Conservation (phyloP, 805 yeast species). For the Wickerhamomyces bisporus region DNA sequence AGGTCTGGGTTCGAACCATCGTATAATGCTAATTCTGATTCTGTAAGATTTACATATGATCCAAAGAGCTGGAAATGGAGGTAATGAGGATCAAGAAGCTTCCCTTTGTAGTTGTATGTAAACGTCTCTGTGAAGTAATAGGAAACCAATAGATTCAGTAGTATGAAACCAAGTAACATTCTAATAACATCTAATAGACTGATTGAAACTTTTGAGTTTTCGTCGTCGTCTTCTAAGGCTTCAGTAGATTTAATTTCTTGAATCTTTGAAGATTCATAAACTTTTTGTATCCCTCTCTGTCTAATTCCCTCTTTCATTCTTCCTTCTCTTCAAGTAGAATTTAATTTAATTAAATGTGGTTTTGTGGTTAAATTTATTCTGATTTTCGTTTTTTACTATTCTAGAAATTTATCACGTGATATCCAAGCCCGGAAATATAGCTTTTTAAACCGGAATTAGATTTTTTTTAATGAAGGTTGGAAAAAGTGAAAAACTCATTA, state of each 20-base stretch:
- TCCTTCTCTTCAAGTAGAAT: no score
- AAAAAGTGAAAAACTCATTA: no score
- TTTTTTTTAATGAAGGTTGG: no score
- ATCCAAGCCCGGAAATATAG: no score
- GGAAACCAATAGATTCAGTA: slow-evolving; percentile 11
- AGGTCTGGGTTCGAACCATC: slow-evolving; percentile 37
- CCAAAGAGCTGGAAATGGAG: slow-evolving; percentile 16
- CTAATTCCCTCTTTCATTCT: no score
- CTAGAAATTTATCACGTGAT: no score
- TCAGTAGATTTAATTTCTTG: neutral
- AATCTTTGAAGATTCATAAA: no score
- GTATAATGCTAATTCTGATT: slow-evolving; percentile 33
- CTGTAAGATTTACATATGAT: slow-evolving; percentile 26
- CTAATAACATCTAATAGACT: slow-evolving; percentile 16
- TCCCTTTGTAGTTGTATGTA: slow-evolving; percentile 48
- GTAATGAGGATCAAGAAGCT: slow-evolving; percentile 34
- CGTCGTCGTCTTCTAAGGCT: neutral
- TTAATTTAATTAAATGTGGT: no score
- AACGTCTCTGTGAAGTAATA: slow-evolving; percentile 15
- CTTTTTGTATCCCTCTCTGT: no score
- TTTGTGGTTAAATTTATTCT: no score
- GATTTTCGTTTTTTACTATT: no score
- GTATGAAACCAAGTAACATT: slow-evolving; percentile 16
- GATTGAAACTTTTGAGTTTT: slow-evolving; percentile 1
- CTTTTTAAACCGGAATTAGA: no score